A percentile compares a stretch with the other conserved stretches of the same genome.
phyloP scores from a whole-genome alignment of 2,329 filamentous ascomycete species.

The Fusarium sp. region DNA sequence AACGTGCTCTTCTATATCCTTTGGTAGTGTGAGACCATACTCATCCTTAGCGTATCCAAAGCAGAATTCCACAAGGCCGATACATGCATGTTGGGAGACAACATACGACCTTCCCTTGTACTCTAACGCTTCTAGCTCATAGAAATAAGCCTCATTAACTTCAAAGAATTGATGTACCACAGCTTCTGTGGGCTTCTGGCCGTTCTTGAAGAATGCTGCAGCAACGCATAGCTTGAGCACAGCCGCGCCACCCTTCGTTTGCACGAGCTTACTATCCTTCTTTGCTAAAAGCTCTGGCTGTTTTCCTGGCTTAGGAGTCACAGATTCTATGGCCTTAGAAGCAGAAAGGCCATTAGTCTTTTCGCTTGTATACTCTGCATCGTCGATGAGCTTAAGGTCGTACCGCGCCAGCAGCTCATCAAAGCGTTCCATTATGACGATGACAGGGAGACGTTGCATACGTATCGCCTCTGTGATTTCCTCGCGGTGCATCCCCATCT shows the following conservation, averaged over 20 bases:
- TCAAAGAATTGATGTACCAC: neutral
- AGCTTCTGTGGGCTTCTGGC: neutral
- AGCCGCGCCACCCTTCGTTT: neutral
- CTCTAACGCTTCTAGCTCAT: neutral
- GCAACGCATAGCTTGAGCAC: neutral
- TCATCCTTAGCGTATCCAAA: neutral
- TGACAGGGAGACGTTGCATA: neutral
- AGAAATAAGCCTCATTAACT: neutral
- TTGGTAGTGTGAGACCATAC: neutral
- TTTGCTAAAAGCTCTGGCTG: neutral
- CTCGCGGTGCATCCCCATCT: neutral
- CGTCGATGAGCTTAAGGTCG: neutral
- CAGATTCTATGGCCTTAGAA: accelerated
- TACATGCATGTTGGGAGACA: neutral
- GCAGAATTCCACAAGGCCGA: neutral
- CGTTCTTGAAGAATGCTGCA: neutral
- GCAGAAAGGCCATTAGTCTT: neutral
- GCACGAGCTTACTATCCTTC: neutral
- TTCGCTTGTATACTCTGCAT: neutral
- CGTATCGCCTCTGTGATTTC: neutral
- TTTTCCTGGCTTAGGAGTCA: accelerated
- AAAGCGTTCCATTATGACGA: neutral
- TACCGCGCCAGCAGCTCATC: neutral
- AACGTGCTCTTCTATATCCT: neutral
- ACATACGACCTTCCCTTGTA: neutral